Evolutionary conservation across 495 filamentous ascomycete genomes (phyloP).

Genomic region (Platismatia glauca): DNA sequence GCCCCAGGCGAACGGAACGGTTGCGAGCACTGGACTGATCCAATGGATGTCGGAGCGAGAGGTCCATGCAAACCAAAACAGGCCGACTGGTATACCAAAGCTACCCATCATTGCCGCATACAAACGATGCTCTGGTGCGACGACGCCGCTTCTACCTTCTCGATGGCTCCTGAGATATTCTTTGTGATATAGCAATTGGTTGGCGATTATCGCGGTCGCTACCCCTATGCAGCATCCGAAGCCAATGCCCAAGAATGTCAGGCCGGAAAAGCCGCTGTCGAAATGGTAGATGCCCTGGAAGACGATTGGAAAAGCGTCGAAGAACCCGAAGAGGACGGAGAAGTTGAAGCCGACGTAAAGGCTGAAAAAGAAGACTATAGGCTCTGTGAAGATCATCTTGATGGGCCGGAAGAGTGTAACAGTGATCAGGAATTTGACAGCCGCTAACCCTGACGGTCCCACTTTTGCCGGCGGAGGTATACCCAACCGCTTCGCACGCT

Average conservation of each 20-base stretch:
- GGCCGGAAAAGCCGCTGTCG: slow-evolving; percentile 39
- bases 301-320: slow-evolving; percentile 52
- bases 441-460: slow-evolving; percentile 28
- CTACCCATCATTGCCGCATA: slow-evolving; percentile 52
- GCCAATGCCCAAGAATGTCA: slow-evolving; percentile 51
- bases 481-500: slow-evolving; percentile 38
- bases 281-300: slow-evolving; percentile 45
- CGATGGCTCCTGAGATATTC: slow-evolving; percentile 24
- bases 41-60: slow-evolving; percentile 31
- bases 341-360: slow-evolving; percentile 58
- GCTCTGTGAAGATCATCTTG: slow-evolving; percentile 56
- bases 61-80: slow-evolving; percentile 46
- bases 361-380: slow-evolving; percentile 53
- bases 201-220: slow-evolving; percentile 37
- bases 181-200: slow-evolving; percentile 34
- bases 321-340: slow-evolving; percentile 55
- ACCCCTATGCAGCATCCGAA: slow-evolving; percentile 46
- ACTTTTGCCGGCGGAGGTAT: slow-evolving; percentile 30
- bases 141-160: slow-evolving; percentile 24
- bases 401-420: slow-evolving; percentile 52
- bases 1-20: slow-evolving; percentile 58
- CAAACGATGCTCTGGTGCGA: slow-evolving; percentile 48
- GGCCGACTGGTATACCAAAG: slow-evolving; percentile 41
- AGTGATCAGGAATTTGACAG: slow-evolving; percentile 43
- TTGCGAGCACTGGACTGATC: slow-evolving; percentile 40